A percentile compares a stretch with the other conserved stretches of the same genome.
phyloP scores from a whole-genome alignment of 2,329 filamentous ascomycete genomes.

The Lomentospora prolificans region DNA sequence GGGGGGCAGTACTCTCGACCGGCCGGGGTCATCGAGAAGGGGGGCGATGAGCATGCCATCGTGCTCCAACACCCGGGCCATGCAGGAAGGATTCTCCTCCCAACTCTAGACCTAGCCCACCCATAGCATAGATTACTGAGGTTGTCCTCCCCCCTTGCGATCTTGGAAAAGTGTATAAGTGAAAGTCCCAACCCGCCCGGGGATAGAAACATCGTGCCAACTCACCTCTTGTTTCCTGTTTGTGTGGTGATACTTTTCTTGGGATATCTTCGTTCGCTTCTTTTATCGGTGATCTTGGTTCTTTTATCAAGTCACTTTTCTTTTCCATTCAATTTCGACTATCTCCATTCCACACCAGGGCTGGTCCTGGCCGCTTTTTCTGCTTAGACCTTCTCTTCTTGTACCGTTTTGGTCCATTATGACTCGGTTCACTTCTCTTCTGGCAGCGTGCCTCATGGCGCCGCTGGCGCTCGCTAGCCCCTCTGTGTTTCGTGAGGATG shows the following conservation, averaged over 20 bases:
- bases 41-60: neutral
- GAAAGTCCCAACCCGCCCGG: neutral
- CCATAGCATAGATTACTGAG: too few relatives aligned
- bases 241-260: neutral
- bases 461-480: constrained; percentile 5
- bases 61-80: neutral
- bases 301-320: neutral
- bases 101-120: too few relatives aligned
- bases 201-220: neutral
- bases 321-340: constrained; percentile 4
- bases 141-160: too few relatives aligned
- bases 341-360: neutral
- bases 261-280: neutral
- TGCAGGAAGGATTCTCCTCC: neutral
- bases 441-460: neutral
- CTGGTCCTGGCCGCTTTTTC: constrained; percentile 3
- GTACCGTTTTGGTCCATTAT: constrained; percentile 4
- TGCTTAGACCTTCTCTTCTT: constrained; percentile 5
- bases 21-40: neutral
- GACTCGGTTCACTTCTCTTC: neutral
- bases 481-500: neutral
- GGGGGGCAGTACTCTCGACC: neutral
- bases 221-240: neutral
- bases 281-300: constrained; percentile 10
- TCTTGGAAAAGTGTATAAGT: too few relatives aligned